Evolutionary conservation across 2,329 filamentous ascomycete genomes (phyloP).

Genomic region (Dothiorella sarmentorum): DNA sequence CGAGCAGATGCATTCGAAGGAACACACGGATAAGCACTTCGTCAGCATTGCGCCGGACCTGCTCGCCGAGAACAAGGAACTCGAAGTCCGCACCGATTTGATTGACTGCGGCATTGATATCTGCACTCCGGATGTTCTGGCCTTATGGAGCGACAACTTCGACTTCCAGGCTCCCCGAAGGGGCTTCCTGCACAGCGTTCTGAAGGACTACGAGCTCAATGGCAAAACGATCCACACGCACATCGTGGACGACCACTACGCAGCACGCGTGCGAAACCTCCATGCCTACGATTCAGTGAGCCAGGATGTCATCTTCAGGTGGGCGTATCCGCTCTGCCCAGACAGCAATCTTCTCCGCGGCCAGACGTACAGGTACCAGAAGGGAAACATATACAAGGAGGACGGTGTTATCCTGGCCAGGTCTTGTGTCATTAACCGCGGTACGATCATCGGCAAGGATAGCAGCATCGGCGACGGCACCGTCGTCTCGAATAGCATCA

Average conservation of each 20-base stretch:
- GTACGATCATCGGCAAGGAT: constrained; percentile 71
- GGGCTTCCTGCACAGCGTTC: constrained; percentile 84
- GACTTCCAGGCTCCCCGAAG: constrained; percentile 88
- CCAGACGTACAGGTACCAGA: constrained; percentile 70
- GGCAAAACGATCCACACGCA: constrained; percentile 95
- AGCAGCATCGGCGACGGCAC: constrained; percentile 72
- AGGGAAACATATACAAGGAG: constrained; percentile 73
- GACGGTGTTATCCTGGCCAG: constrained; percentile 70
- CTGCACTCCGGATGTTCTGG: constrained; percentile 91
- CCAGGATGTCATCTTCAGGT: constrained; percentile 79
- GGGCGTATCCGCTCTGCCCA: constrained; percentile 84
- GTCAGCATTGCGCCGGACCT: constrained; percentile 74
- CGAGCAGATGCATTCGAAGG: constrained; percentile 76
- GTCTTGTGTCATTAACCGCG: constrained; percentile 65
- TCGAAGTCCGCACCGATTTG: constrained; percentile 81
- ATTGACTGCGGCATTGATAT: constrained; percentile 96
- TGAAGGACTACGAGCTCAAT: constrained; percentile 96
- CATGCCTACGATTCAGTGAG: constrained; percentile 87
- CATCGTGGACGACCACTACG: constrained; percentile 77
- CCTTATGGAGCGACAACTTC: constrained; percentile 95
- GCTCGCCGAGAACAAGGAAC: constrained; percentile 68
- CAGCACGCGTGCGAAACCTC: constrained; percentile 79
- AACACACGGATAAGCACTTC: constrained; percentile 55
- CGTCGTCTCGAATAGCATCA: constrained; percentile 68
- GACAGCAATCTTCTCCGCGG: constrained; percentile 80